Base-by-base conservation (phyloP, 1,284 basidiomycete genomes). In the Malassezia restricta region DNA sequence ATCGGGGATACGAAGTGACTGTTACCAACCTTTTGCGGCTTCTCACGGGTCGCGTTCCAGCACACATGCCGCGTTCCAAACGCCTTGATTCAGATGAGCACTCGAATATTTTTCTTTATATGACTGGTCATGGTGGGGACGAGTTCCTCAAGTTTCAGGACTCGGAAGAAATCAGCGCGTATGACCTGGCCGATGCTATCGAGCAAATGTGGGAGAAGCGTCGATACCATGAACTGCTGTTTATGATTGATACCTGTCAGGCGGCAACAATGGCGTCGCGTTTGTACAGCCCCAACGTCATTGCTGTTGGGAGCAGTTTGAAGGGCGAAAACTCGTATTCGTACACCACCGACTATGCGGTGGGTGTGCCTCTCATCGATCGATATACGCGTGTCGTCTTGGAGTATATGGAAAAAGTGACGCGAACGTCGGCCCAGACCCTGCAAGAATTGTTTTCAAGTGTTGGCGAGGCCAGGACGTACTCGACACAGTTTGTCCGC, bases 71-170 rank as follows among this genome's bases (percentile, higher is more conserved):
- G 0, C 82, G 87, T 3, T 87, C 85, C 0, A 98, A 98, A 73
- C 83, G 92, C 8, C 79, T 99, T 1, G 78, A 95, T 28, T 85
- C 85, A 0, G 90, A 98, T 64, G 83, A 88, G 49, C 78, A 83
- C n/a, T 90, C 86, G 6, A 98, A 98, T 68, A 80, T 99, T 52
- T 94, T 98, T 70, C 81, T 98, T 24, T 98, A 94, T 75, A 87
- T 98, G 86, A 94, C 94, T 0, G 94, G 92, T 0, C 92, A 98
- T 65, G 92, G 94, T 4, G 92, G 92, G 0, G 86, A 94, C 65
- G 92, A 95, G 74, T 99, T 98, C 73, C 80, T 98, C 63, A 98
- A 98, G 75, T 98, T 99, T 73, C 92, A 98, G 72, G 92, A 99
- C 74, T 88, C 88, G 70, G 92, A 98, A 74, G 94, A 99, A 72